Evolutionary conservation across 2,329 filamentous ascomycete species (phyloP), one percentile per base, ranked within the genome.

Genomic region (Botrytis elliptica): DNA sequence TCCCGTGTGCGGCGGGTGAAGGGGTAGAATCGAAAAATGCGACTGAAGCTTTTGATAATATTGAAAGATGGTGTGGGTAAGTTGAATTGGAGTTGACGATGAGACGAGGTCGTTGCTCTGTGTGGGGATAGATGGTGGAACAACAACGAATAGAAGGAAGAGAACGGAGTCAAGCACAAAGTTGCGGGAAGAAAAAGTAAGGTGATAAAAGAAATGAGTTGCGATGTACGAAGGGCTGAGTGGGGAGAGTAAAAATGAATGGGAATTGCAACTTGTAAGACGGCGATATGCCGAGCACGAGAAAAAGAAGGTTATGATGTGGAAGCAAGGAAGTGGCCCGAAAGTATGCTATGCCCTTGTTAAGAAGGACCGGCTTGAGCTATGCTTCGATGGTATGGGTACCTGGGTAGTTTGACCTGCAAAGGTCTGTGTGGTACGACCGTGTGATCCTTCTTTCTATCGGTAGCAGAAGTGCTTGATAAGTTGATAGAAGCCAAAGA

Each of bases 101-200:
- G 22, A 52, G 22, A 52, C 46, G 46, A 52, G 22, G 16, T 57
- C n/a, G 49, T 68, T 55, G 65, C 36, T n/a, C n/a, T 36, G 33
- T 59, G 33, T 36, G 46, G 65, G 10, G 22, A 52, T 44, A 52
- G 69, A 62, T 49, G 25, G 74, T 69, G 65, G 67, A 70, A 74
- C 72, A 75, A 74, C 72, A 75, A 59, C 52, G 22, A 74, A 62
- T 49, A 38, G 60, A 44, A 73, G 44, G 62, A 66, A 71, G 59
- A 60, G 36, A 46, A 69, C 64, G 46, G 73, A 72, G 73, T 33
- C 55, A 36, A 69, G 74, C 59, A 60, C 65, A 63, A 52, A 52
- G 49, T 63, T n/a, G 72, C 36, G 66, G 74, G 69, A 69, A 64
- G 63, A 72, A 55, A 57, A 36, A 59, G 69, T 66, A 62, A 68